Evolutionary conservation across 371 early-diverging fungal species (phyloP).

Genomic region (Cokeromyces recurvatus): DNA sequence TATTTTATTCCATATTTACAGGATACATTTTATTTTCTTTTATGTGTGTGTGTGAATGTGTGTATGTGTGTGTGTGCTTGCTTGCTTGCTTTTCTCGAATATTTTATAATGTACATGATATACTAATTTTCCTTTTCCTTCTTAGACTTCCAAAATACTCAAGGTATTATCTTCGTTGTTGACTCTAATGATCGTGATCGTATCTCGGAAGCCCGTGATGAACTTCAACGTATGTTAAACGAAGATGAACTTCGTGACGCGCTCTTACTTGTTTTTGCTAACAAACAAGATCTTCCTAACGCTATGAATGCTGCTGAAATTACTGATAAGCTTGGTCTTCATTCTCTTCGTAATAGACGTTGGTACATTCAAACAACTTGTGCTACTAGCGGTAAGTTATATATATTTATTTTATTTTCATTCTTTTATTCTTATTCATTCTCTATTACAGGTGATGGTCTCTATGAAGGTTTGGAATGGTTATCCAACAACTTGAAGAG

Average conservation of each 20-base stretch:
- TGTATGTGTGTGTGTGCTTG: too few species aligned
- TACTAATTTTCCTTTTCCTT: constrained; percentile 51
- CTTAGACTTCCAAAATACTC: constrained; percentile 88
- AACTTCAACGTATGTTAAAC: constrained; percentile 82
- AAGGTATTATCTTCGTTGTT: constrained; percentile 96
- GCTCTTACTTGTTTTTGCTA: constrained; percentile 90
- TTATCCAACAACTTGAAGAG: constrained; percentile 49
- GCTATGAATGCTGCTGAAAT: constrained; percentile 94
- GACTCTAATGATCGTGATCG: constrained; percentile 93
- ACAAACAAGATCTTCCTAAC: constrained; percentile 95
- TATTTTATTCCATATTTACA: too few species aligned
- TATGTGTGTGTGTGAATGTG: too few species aligned
- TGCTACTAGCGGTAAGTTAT: constrained; percentile 77
- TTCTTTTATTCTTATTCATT: background rate
- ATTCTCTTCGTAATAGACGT: constrained; percentile 81
- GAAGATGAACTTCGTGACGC: constrained; percentile 94
- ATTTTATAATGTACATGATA: constrained; percentile 25
- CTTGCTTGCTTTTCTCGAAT: too few species aligned
- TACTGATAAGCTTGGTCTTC: constrained; percentile 85
- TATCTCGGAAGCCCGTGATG: constrained; percentile 82
- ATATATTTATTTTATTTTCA: background rate
- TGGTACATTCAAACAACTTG: constrained; percentile 93
- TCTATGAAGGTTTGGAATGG: constrained; percentile 93
- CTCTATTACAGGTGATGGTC: constrained; percentile 68
- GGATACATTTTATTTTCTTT: too few species aligned